Base-by-base conservation (phyloP, 306 rosid genomes). In the Dalbergia oliveri region DNA sequence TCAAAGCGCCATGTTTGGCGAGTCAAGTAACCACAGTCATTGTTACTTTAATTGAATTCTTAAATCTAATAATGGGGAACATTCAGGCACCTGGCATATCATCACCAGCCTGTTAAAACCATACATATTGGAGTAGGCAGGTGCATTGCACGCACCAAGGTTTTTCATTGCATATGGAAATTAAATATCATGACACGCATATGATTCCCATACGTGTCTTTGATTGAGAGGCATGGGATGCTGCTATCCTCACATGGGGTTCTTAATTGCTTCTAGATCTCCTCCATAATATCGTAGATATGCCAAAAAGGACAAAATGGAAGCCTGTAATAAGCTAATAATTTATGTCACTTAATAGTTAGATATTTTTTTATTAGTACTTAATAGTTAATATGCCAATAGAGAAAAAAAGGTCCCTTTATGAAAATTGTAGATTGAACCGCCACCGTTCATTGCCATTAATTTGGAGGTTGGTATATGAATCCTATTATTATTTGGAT, bases 161-260 rank as follows among this genome's bases (percentile, higher is more conserved):
- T 69, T 39, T 5, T 75, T 39, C 34, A 56, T 5, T 1, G 11
- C 9, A 44, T 18, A 34, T 9, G 10, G 15, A 62, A 18, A 61
- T 83, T 7, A 35, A 72, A 57, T 56, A 72, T 44, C 3, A 37
- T 70, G 50, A 33, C 6, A 35, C 0, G 18, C 78, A 60, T 58
- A 76, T 63, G 76, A 84, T 76, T 69, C 78, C 75, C 87, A 75
- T 79, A 0, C 45, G 21, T 68, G 75, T 34, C 82, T 34, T 84
- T 79, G 18, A 84, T 61, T 69, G 57, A 39, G 80, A 61, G 72
- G 26, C 70, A 76, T 80, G 82, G 87, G 76, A 57, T 35, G 72
- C 43, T 72, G 34, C 33, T 66, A 33, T 66, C 56, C 62, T 76
- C 54, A 49, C 16, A 49, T 14, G 61, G 72, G 66, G 50, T 18